These are phyloP conservation scores for Aspergillus novoparasiticus DNA, from an alignment of 2,329 filamentous ascomycete species.

Conservation along the genomic window DNA sequence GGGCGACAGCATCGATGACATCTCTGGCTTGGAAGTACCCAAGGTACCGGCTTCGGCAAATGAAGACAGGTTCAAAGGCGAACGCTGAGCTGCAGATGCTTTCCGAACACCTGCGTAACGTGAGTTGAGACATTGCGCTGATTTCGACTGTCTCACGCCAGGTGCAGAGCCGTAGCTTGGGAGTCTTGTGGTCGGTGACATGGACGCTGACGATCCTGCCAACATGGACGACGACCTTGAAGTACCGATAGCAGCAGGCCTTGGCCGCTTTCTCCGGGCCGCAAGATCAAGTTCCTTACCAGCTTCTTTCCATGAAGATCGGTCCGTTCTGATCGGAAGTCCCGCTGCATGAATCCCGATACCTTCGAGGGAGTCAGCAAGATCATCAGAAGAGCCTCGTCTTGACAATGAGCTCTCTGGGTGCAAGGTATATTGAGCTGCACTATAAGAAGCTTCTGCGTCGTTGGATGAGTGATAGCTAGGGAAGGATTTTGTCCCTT, in stretches of 20 bases:
- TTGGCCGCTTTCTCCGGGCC: conserved; percentile 48
- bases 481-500: conserved; percentile 19
- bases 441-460: conserved; percentile 30
- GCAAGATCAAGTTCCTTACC: conserved; percentile 50
- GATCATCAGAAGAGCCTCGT: conserved; percentile 38
- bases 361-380: conserved; percentile 35
- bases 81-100: conserved; percentile 47
- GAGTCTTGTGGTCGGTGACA: conserved; percentile 44
- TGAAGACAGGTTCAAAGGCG: conserved; percentile 48
- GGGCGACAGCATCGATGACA: conserved; percentile 35
- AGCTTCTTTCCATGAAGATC: conserved; percentile 36
- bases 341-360: conserved; percentile 38
- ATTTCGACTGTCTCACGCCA: conserved; percentile 49
- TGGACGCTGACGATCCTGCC: conserved; percentile 38
- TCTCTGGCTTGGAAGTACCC: conserved; percentile 37
- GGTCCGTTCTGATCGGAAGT: conserved; percentile 29
- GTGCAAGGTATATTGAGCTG: conserved; percentile 37
- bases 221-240: conserved; percentile 41
- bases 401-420: conserved; percentile 32
- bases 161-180: conserved; percentile 38
- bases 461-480: conserved; percentile 27
- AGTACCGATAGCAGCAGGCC: conserved; percentile 50
- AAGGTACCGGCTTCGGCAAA: conserved; percentile 48
- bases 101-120: conserved; percentile 52
- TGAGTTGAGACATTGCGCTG: conserved; percentile 47